Conservation (phyloP, 2,329 filamentous ascomycete species). For the Neophaeococcomyces aloes region DNA sequence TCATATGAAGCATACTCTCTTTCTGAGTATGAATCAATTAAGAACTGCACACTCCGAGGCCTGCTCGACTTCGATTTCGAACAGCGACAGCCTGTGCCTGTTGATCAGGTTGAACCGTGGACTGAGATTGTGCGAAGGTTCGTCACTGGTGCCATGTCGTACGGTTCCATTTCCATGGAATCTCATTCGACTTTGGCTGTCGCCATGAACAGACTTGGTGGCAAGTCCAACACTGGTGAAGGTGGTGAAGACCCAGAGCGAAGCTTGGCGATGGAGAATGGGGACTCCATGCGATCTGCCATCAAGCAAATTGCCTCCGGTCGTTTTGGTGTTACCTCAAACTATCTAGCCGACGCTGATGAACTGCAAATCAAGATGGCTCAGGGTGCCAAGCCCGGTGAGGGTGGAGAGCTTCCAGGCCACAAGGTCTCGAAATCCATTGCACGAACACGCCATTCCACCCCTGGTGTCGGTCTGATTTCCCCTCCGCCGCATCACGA, state of each 20-base stretch:
- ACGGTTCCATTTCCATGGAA: constrained; percentile 97
- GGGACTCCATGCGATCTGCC: constrained; percentile 91
- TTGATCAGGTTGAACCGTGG: constrained; percentile 96
- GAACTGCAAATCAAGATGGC: constrained; percentile 99
- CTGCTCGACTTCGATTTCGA: constrained; percentile 95
- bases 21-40: constrained; percentile 91
- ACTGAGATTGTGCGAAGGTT: constrained; percentile 95
- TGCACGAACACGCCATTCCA: constrained; percentile 88
- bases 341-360: constrained; percentile 88
- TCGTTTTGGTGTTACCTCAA: constrained; percentile 89
- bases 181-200: constrained; percentile 91
- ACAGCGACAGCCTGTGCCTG: constrained; percentile 69
- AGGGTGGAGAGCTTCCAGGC: constrained; percentile 91
- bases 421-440: constrained; percentile 95
- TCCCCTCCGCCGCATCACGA: constrained; percentile 95
- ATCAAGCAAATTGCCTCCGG: constrained; percentile 97
- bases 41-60: constrained; percentile 87
- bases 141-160: constrained; percentile 96
- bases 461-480: constrained; percentile 89
- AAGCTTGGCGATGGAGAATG: constrained; percentile 74
- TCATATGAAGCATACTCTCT: constrained; percentile 94
- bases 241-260: constrained; percentile 93
- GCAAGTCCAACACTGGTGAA: constrained; percentile 96
- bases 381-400: constrained; percentile 92
- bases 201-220: constrained; percentile 91